Evolutionary conservation across 768 basidiomycete species (phyloP).

Genomic region (Lactarius psammicola): DNA sequence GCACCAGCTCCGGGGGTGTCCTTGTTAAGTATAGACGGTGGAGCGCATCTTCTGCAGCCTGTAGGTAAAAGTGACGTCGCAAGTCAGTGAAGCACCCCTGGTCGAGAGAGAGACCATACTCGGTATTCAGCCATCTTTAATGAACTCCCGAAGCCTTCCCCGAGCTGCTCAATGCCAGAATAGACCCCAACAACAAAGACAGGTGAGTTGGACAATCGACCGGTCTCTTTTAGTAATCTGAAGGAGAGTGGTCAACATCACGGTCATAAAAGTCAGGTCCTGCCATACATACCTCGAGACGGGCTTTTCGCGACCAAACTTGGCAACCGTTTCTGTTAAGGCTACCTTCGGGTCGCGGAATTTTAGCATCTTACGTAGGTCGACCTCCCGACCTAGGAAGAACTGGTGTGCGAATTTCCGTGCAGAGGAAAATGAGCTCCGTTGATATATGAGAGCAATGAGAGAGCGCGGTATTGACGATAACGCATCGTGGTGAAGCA

Average conservation of each 20-base stretch:
- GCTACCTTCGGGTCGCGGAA: constrained; percentile 82
- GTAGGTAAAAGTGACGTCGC: constrained; percentile 18
- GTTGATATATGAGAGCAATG: constrained; percentile 85
- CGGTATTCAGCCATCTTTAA: constrained; percentile 94
- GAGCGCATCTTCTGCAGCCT: constrained; percentile 87
- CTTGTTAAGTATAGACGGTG: constrained; percentile 80
- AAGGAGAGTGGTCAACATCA: constrained; percentile 9
- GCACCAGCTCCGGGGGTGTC: constrained; percentile 63
- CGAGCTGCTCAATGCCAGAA: constrained; percentile 78
- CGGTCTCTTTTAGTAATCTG: constrained; percentile 89
- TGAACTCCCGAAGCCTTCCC: constrained; percentile 92
- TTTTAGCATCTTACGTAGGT: constrained; percentile 75
- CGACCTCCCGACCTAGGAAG: constrained; percentile 84
- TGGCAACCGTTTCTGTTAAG: constrained; percentile 66
- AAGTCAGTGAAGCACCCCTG: constrained; percentile 9
- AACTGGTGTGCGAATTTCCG: constrained; percentile 84
- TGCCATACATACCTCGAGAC: constrained; percentile 56
- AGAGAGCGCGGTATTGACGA: constrained; percentile 84
- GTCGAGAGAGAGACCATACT: constrained; percentile 40
- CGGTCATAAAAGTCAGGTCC: not conserved
- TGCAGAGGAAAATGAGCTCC: constrained; percentile 81
- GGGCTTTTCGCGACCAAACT: constrained; percentile 64
- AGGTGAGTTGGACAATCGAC: constrained; percentile 86
- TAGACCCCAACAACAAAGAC: constrained; percentile 96
- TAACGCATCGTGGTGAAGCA: constrained; percentile 83